phyloP scores from a whole-genome alignment of 306 rosid genomes.

The Trifolium subterraneum region DNA sequence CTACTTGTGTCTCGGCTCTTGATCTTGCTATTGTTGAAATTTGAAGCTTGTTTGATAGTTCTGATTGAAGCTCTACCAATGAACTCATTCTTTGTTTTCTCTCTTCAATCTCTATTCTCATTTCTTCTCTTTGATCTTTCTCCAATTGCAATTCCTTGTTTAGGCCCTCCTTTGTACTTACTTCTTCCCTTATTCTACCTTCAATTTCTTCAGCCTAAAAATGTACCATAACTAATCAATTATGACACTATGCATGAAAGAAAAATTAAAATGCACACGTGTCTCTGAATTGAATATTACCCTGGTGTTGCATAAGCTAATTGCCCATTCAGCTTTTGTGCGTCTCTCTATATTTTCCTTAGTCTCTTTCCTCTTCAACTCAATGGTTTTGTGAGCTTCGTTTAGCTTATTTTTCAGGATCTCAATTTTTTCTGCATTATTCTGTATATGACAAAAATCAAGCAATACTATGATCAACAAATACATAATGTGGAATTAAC shows the following conservation, averaged over 20 bases:
- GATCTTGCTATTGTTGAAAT: slow-evolving; percentile 45
- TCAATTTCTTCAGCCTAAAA: slow-evolving; percentile 65
- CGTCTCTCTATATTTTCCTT: slow-evolving; percentile 53
- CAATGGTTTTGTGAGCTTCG: slow-evolving; percentile 54
- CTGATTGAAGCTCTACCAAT: slow-evolving; percentile 51
- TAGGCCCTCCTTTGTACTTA: slow-evolving; percentile 40
- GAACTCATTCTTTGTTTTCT: slow-evolving; percentile 56
- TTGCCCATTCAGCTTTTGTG: slow-evolving; percentile 75
- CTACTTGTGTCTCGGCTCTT: slow-evolving; percentile 49
- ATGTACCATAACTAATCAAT: neutral
- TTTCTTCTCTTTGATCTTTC: slow-evolving; percentile 52
- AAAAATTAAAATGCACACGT: neutral
- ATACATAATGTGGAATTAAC: slow-evolving; percentile 2
- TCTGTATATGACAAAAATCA: slow-evolving; percentile 45
- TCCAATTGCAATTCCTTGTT: slow-evolving; percentile 47
- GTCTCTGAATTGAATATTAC: slow-evolving; percentile 45
- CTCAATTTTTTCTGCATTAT: slow-evolving; percentile 53
- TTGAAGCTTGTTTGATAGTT: slow-evolving; percentile 61
- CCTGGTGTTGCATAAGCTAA: slow-evolving; percentile 62
- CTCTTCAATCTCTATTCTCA: slow-evolving; percentile 54
- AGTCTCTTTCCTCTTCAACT: slow-evolving; percentile 60
- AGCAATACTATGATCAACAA: slow-evolving; percentile 11
- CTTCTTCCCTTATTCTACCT: slow-evolving; percentile 51
- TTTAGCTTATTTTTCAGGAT: slow-evolving; percentile 45
- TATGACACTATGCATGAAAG: neutral